Evolutionary conservation across 2,329 filamentous ascomycete genomes (phyloP).

Genomic region (Biscogniauxia marginata): DNA sequence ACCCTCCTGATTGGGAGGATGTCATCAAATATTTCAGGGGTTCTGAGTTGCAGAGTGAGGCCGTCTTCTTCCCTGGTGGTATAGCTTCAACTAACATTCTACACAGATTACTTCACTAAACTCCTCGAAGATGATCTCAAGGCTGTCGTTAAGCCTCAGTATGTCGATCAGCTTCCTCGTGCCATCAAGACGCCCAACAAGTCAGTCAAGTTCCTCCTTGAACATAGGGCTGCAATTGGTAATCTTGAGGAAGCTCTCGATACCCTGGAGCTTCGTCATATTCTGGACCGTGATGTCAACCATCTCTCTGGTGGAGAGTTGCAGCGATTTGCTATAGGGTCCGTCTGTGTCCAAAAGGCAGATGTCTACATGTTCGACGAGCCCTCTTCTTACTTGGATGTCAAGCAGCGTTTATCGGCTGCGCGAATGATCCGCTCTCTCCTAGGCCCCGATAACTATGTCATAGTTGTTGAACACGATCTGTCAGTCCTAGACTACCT

Average conservation of each 20-base stretch:
- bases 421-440: slow-evolving; percentile 90
- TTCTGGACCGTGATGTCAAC: slow-evolving; percentile 87
- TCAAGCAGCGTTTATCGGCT: slow-evolving; percentile 95
- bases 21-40: slow-evolving; percentile 98
- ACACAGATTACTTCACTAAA: slow-evolving; percentile 93
- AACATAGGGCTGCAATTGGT: slow-evolving; percentile 70
- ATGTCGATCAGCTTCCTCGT: slow-evolving; percentile 96
- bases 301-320: slow-evolving; percentile 95
- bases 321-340: slow-evolving; percentile 95
- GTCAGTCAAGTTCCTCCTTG: slow-evolving; percentile 75
- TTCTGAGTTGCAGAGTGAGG: slow-evolving; percentile 90
- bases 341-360: slow-evolving; percentile 91
- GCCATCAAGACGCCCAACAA: slow-evolving; percentile 82
- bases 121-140: slow-evolving; percentile 95
- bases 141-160: slow-evolving; percentile 98
- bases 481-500: slow-evolving; percentile 97
- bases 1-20: slow-evolving; percentile 98
- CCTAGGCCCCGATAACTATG: slow-evolving; percentile 84
- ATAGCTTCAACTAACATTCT: slow-evolving; percentile 14
- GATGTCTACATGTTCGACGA: slow-evolving; percentile 93
- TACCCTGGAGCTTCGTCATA: slow-evolving; percentile 81
- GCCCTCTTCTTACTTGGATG: slow-evolving; percentile 97
- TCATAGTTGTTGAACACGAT: slow-evolving; percentile 99
- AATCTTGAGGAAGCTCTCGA: slow-evolving; percentile 83
- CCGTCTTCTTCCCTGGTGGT: neutral